Evolutionary conservation across 768 basidiomycete genomes (phyloP).

Genomic region (Calocera viscosa): DNA sequence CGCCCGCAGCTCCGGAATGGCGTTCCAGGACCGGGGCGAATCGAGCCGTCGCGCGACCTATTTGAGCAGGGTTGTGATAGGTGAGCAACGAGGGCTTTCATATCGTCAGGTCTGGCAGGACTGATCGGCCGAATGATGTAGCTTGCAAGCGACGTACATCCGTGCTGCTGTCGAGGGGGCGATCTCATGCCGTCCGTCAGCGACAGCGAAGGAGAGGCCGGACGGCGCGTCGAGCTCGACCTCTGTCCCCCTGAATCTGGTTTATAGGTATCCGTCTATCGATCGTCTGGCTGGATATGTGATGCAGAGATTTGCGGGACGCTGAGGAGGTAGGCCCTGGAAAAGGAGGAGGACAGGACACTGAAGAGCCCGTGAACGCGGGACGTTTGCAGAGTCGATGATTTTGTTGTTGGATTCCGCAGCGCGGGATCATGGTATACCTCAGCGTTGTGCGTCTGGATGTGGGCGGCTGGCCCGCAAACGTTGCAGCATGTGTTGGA

Average conservation of each 20-base stretch:
- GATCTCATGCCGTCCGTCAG: constrained; percentile 18
- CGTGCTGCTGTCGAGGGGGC: constrained; percentile 27
- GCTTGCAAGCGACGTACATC: constrained; percentile 31
- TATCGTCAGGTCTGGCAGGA: background rate
- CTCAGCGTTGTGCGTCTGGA: no score
- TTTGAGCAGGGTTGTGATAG: constrained; percentile 3
- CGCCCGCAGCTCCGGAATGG: background rate
- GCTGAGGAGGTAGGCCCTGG: no score
- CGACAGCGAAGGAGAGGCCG: background rate
- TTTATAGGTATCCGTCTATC: constrained; percentile 34
- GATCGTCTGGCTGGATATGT: constrained; percentile 20
- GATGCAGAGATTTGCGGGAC: constrained; percentile 16
- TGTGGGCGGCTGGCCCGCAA: no score
- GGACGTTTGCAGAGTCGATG: no score
- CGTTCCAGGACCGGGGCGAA: background rate
- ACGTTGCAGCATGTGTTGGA: no score
- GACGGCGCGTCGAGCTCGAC: background rate
- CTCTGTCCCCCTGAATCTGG: constrained; percentile 21
- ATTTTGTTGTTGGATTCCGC: no score
- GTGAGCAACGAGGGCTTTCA: background rate
- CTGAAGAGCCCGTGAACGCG: no score
- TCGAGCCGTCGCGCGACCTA: background rate
- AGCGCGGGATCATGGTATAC: no score
- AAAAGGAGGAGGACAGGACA: no score
- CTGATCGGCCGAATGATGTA: no score